A percentile compares a stretch with the other conserved stretches of the same genome.
These are phyloP conservation scores for Podospora comata DNA, from an alignment of 495 filamentous ascomycete species.

Conservation along the genomic window DNA sequence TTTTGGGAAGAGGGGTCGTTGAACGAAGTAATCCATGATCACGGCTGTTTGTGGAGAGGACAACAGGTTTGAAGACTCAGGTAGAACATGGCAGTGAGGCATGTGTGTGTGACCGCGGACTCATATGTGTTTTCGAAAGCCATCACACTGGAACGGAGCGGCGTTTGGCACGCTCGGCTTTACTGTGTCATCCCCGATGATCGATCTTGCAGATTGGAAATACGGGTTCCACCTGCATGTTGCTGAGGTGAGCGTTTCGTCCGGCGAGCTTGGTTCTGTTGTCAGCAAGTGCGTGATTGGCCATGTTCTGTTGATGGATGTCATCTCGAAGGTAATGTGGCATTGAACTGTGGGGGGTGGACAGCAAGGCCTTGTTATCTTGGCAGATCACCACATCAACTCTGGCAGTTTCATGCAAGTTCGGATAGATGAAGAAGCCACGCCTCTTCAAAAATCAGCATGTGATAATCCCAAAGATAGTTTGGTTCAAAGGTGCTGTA, in stretches of 20 bases:
- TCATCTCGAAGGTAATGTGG: background rate
- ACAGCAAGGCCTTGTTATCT: background rate
- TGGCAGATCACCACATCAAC: background rate
- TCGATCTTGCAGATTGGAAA: background rate
- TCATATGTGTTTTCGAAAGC: background rate
- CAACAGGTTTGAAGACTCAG: too few relatives aligned
- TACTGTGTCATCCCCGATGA: background rate
- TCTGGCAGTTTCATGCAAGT: background rate
- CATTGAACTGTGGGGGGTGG: background rate
- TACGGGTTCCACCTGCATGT: background rate
- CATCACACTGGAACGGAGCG: background rate
- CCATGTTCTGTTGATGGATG: background rate
- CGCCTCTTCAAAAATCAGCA: too few relatives aligned
- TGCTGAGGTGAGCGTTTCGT: background rate
- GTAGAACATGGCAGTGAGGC: too few relatives aligned
- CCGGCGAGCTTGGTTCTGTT: background rate
- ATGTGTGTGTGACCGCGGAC: too few relatives aligned
- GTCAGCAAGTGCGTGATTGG: background rate
- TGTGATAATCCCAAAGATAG: too few relatives aligned
- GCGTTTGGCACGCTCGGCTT: background rate
- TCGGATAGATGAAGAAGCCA: background rate
- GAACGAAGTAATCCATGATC: background rate
- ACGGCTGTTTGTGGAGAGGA: background rate
- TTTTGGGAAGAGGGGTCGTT: too few relatives aligned
- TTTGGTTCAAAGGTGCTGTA: too few relatives aligned